Base-by-base conservation (phyloP, 2,329 filamentous ascomycete species). In the Tolypocladium cylindrosporum region DNA sequence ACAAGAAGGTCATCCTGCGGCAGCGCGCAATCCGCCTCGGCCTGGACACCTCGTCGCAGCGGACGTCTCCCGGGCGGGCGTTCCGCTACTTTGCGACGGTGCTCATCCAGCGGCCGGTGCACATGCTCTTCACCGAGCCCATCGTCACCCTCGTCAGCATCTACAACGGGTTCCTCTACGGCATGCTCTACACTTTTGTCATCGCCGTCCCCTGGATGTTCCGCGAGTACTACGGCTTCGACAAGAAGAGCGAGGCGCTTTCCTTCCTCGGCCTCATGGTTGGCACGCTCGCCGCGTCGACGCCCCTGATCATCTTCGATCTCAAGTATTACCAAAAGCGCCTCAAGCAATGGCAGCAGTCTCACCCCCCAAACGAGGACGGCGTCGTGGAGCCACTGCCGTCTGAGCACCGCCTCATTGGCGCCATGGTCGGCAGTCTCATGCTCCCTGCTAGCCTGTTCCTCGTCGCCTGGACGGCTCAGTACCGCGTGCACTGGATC, bases 261-360 rank as follows among this genome's bases (percentile, higher is more conserved):
- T 77, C 88, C 1, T 89, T 90, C 69, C 68, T 90, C 31, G 87
- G 88, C 45, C 81, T 90, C 10, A 79, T 83, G 10, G 79, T 88
- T 36, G 88, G 88, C 57, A 87, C 89, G 77, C 64, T 85, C 4
- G 56, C 75, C 9, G 83, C 83, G 1, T 62, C 65, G 16, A 51
- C 58, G 27, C 66, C 66, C 14, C 61, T 67, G 39, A 58, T 66
- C 39, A 78, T 89, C 2, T 64, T 68, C 2, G 86, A 84, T 65
- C 77, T 78, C 62, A 71, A 79, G 48, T 77, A 71, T 62, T 79
- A 84, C 64, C 86, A 86, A 69, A 76, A 74, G 57, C 75, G 78
- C 2, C 37, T 87, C 85, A 65, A 66, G 66, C 39, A 73, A 65
- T 61, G 67, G 75, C 52, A 75, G 79, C 31, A 74, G 72, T 72